Base-by-base conservation (phyloP, 2,329 filamentous ascomycete species). In the Alternaria sp. region DNA sequence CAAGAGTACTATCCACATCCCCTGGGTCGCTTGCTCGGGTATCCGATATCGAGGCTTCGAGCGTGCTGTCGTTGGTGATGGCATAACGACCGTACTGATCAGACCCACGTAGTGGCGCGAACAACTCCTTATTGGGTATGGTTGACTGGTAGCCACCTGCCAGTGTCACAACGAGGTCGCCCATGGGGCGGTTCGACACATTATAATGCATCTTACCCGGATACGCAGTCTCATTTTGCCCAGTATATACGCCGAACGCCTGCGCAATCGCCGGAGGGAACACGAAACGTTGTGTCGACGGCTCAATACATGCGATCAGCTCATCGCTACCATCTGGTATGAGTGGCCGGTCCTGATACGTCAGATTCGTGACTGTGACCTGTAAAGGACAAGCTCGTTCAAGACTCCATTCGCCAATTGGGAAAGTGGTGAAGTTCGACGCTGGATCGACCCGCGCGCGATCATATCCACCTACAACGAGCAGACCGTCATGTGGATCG, bases 391-490 rank as follows among this genome's bases (percentile, higher is more conserved):
- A 63, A 28, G 60, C 44, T 40, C 45, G 25, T 30, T 44, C 20
- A 6, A 63, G 45, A 45, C 34, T 56, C 60, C 60, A 63, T 30
- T 60, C 38, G n/a, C 57, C 51, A 27, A 63, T 53, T 4, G 60
- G 57, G 20, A 60, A 63, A 25, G 49, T 60, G 14, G 60, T 60
- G 16, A 60, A 60, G 14, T 45, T 38, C 30, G 46, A 50, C 34
- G 32, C 46, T 8, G 57, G 30, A n/a, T 54, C 41, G 11, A 63
- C 38, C 12, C 60, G 50, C 16, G 60, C 49, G 12, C 49, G 57
- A 60, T 63, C 60, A n/a, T 63, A 63, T 12, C 60, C 60, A 6
- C 60, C 60, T n/a, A 63, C 55, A 41, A 63, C 46, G 11, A 63
- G 60, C n/a, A 57, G 10, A 11, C 60, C 60, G 46, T 63, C 60